These are phyloP conservation scores for Kazachstania sp. DNA, from an alignment of 1,139 yeast species.

Conservation along the genomic window DNA sequence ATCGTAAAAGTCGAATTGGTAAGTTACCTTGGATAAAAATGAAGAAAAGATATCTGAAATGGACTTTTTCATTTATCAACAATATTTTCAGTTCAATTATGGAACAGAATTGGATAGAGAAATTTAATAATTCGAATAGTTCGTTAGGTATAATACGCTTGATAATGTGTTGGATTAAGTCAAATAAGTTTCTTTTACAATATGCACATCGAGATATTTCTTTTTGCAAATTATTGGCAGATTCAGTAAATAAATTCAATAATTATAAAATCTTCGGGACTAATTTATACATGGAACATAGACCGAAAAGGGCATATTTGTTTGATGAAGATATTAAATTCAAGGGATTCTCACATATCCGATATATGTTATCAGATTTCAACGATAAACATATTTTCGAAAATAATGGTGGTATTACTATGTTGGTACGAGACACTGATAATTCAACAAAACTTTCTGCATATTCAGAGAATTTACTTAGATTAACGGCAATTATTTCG, in stretches of 20 bases:
- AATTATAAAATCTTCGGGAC: conserved; percentile 4
- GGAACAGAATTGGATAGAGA: conserved; percentile 8
- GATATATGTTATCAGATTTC: conserved; percentile 49
- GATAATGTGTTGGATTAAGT: conserved; percentile 44
- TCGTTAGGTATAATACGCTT: conserved; percentile 34
- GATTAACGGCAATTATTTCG: conserved; percentile 33
- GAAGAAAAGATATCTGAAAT: conserved; percentile 9
- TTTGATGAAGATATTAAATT: conserved; percentile 54
- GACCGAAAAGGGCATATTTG: conserved; percentile 41
- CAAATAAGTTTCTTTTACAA: conserved; percentile 36
- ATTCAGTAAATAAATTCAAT: conserved; percentile 27
- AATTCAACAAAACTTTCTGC: conserved; percentile 8
- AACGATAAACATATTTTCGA: conserved; percentile 38
- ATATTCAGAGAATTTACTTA: conserved; percentile 29
- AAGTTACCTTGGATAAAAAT: not conserved
- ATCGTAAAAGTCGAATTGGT: not conserved
- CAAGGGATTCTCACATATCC: conserved; percentile 49
- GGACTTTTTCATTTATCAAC: conserved; percentile 12
- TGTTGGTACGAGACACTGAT: conserved; percentile 20
- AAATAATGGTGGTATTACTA: conserved; percentile 21
- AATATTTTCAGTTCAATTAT: conserved; percentile 13
- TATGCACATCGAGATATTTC: conserved; percentile 32
- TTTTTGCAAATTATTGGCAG: conserved; percentile 32
- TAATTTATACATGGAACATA: not conserved
- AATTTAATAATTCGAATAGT: conserved; percentile 11